phyloP scores from a whole-genome alignment of 768 basidiomycete genomes.

The Tylopilus sp. region DNA sequence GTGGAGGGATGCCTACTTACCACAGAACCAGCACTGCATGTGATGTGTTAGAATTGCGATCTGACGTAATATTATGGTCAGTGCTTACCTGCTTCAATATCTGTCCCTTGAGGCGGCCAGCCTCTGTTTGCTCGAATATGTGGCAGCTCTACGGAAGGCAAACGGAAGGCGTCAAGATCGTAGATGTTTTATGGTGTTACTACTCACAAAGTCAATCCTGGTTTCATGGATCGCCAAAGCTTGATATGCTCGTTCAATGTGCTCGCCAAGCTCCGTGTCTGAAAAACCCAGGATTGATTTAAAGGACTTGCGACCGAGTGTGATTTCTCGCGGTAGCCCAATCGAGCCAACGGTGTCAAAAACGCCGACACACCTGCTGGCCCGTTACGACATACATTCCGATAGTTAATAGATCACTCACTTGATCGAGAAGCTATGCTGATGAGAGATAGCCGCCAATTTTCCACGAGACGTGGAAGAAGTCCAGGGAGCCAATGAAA shows the following conservation, averaged over 20 bases:
- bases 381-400: background rate
- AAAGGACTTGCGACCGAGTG: conserved; percentile 43
- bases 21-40: conserved; percentile 66
- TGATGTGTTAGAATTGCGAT: conserved; percentile 5
- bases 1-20: conserved; percentile 32
- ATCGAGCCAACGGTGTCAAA: conserved; percentile 78
- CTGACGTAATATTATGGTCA: background rate
- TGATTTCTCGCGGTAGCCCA: conserved; percentile 65
- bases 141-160: conserved; percentile 46
- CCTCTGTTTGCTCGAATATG: conserved; percentile 58
- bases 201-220: conserved; percentile 62
- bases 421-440: conserved; percentile 59
- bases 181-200: background rate
- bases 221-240: conserved; percentile 70
- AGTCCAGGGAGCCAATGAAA: conserved; percentile 53
- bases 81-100: conserved; percentile 54
- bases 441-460: conserved; percentile 43
- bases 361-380: conserved; percentile 60
- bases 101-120: conserved; percentile 52
- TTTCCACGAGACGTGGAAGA: conserved; percentile 52
- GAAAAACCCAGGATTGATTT: conserved; percentile 64
- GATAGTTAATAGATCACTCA: conserved; percentile 26
- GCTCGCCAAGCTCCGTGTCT: conserved; percentile 55
- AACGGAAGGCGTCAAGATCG: no score
- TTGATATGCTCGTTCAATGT: conserved; percentile 64